These are phyloP conservation scores for Entrophospora sp. DNA, from an alignment of 192 early-diverging fungal genomes.

Conservation along the genomic window DNA sequence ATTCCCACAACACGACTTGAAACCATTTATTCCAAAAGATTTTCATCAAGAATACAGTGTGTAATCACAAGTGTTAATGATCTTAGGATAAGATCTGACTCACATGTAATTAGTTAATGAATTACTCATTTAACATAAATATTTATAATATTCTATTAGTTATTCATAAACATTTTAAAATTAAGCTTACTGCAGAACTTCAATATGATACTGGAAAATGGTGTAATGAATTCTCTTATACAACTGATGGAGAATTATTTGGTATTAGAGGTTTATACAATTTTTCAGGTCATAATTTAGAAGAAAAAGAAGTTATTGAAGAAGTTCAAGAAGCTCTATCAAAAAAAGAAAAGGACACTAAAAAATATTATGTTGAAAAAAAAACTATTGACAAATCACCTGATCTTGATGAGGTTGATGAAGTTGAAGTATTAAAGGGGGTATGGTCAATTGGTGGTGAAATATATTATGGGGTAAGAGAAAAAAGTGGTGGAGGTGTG, in stretches of 20 bases:
- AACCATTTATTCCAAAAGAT: conserved; percentile 46
- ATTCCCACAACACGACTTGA: conserved; percentile 60
- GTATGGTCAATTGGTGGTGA: conserved; percentile 63
- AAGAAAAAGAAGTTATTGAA: background rate
- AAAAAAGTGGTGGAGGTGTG: conserved; percentile 82
- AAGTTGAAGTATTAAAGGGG: conserved; percentile 27
- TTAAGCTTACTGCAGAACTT: conserved; percentile 52
- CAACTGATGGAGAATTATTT: conserved; percentile 66
- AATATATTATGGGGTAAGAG: conserved; percentile 65
- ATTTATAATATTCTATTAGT: too few species aligned
- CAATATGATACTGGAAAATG: conserved; percentile 64
- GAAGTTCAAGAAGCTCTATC: conserved; percentile 44
- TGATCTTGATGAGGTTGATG: conserved; percentile 22
- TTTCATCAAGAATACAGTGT: conserved; percentile 46
- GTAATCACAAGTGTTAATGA: conserved; percentile 56
- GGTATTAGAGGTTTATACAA: conserved; percentile 78
- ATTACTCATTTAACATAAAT: too few species aligned
- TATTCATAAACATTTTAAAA: background rate
- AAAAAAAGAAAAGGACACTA: conserved; percentile 7
- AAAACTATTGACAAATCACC: background rate
- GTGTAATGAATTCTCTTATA: conserved; percentile 68
- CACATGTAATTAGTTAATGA: conserved; percentile 33
- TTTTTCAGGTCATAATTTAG: conserved; percentile 38
- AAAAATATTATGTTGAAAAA: background rate
- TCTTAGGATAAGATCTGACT: conserved; percentile 35